phyloP scores from a whole-genome alignment of 202 grass and related monocot species.

The Eragrostis tef region DNA sequence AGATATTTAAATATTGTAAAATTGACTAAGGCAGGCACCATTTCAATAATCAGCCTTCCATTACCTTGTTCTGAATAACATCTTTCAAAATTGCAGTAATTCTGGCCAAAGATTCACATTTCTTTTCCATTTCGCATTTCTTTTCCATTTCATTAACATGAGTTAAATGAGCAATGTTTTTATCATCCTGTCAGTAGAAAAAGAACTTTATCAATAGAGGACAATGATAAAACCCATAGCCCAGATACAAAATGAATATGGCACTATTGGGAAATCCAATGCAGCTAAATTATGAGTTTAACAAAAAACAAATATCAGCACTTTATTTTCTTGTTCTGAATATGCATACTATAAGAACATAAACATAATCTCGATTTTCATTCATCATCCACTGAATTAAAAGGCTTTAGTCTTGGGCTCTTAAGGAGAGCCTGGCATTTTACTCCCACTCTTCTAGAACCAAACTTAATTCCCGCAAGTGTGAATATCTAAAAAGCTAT shows the following conservation, averaged over 20 bases:
- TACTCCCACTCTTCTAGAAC: constrained; percentile 7
- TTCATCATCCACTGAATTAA: neutral
- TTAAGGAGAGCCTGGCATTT: neutral
- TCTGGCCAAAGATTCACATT: constrained; percentile 90
- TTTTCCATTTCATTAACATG: constrained; percentile 99
- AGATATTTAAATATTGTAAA: constrained; percentile 16
- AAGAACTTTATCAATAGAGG: constrained; percentile 33
- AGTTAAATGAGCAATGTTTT: constrained; percentile 91
- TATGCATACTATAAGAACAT: neutral
- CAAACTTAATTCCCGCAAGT: neutral
- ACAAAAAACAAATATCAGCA: neutral
- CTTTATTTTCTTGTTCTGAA: neutral
- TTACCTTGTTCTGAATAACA: constrained; percentile 99
- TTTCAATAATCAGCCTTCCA: constrained; percentile 1
- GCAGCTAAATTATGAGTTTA: neutral
- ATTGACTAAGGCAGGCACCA: neutral
- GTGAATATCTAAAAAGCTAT: neutral
- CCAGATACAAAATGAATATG: neutral
- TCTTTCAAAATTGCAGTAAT: constrained; percentile 99
- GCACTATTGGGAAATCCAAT: constrained; percentile 26
- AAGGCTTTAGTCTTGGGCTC: neutral
- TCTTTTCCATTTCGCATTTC: constrained; percentile 97
- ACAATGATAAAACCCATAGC: neutral
- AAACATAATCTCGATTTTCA: constrained; percentile 6
- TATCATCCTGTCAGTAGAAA: constrained; percentile 74